phyloP scores from a whole-genome alignment of 2,329 filamentous ascomycete genomes.

The Fusarium nanum region DNA sequence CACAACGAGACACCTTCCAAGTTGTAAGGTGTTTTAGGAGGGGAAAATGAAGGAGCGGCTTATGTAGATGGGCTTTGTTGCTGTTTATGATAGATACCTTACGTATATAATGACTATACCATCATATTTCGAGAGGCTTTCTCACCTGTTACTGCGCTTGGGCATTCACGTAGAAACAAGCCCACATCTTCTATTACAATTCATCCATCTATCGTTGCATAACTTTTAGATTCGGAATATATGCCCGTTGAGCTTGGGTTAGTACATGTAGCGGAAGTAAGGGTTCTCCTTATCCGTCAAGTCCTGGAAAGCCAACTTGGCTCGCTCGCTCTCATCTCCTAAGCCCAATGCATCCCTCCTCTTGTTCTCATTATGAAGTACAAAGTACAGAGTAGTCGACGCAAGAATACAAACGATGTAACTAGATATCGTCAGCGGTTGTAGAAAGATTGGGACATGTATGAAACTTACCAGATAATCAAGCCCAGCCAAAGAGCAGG shows the following conservation, averaged over 20 bases:
- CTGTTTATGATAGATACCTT: conserved; percentile 25
- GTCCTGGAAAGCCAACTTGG: conserved; percentile 74
- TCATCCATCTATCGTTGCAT: not conserved
- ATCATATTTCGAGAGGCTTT: conserved; percentile 5
- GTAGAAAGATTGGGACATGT: rapidly evolving
- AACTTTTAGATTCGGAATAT: not conserved
- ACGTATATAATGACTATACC: conserved; percentile 32
- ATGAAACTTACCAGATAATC: conserved; percentile 64
- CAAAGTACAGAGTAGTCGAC: conserved; percentile 65
- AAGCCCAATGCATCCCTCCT: conserved; percentile 57
- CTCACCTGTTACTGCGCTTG: no score
- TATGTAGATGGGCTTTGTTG: conserved; percentile 3
- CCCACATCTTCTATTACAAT: not conserved
- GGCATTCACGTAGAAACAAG: not conserved
- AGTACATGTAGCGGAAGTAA: conserved; percentile 70
- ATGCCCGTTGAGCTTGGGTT: not conserved
- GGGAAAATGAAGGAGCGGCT: not conserved
- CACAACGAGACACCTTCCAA: conserved; percentile 48
- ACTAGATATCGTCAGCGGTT: conserved; percentile 51
- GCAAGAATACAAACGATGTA: conserved; percentile 75
- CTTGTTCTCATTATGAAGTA: conserved; percentile 70
- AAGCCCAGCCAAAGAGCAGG: conserved; percentile 77
- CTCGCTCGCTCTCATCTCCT: conserved; percentile 69
- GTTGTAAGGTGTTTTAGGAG: conserved; percentile 33
- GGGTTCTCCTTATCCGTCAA: conserved; percentile 76